These are phyloP conservation scores for Plasmodium gaboni DNA, from an alignment of 169 alveolate genomes.

Conservation along the genomic window DNA sequence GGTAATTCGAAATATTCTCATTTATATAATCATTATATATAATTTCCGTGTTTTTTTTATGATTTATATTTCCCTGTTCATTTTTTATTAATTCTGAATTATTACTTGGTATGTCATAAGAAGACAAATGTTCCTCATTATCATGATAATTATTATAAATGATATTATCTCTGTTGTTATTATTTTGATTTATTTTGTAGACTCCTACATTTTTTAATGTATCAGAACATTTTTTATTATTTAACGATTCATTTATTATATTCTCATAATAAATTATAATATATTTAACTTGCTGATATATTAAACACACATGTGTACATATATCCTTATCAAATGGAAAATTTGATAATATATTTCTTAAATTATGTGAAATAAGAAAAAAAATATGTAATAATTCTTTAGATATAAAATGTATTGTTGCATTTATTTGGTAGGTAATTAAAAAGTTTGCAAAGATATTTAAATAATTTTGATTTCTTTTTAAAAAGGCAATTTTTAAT, in stretches of 20 bases:
- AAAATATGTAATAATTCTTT: constrained; percentile 33
- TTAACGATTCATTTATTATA: constrained; percentile 7
- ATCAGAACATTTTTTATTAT: background rate
- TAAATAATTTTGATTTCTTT: constrained; percentile 75
- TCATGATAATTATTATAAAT: too few species aligned
- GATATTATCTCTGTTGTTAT: too few species aligned
- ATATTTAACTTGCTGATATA: constrained; percentile 58
- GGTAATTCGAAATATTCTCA: too few species aligned
- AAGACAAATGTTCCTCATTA: too few species aligned
- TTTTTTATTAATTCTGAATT: too few species aligned
- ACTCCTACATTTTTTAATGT: too few species aligned
- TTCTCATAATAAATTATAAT: constrained; percentile 49
- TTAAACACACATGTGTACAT: constrained; percentile 77
- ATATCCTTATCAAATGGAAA: constrained; percentile 77
- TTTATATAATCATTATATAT: too few species aligned
- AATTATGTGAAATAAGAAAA: constrained; percentile 57
- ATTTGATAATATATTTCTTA: constrained; percentile 64
- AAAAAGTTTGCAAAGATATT: constrained; percentile 73
- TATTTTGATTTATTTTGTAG: too few species aligned
- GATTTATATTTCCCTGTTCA: too few species aligned
- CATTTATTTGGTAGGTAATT: constrained; percentile 40
- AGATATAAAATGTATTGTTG: constrained; percentile 50
- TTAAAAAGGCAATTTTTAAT: constrained; percentile 63
- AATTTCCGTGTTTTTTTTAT: too few species aligned
- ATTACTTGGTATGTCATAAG: too few species aligned